phyloP scores from a whole-genome alignment of 495 filamentous ascomycete genomes.

The Sporormia fimetaria region DNA sequence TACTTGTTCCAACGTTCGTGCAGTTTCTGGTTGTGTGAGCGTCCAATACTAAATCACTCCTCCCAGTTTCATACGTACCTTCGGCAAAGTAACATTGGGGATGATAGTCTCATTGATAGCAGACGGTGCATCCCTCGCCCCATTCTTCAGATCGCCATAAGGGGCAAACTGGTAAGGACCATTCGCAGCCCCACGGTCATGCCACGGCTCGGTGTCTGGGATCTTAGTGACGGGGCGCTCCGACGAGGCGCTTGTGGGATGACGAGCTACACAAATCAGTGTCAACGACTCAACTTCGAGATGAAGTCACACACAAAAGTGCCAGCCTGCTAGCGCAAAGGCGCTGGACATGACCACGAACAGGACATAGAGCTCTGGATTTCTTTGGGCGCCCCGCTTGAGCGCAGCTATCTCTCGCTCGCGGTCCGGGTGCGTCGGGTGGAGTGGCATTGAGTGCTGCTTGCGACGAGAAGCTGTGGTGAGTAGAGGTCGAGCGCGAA shows the following conservation, averaged over 20 bases:
- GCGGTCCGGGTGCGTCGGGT: conserved; percentile 12
- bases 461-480: conserved; percentile 6
- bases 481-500: conserved; percentile 14
- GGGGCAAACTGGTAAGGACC: conserved; percentile 90
- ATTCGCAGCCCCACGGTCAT: conserved; percentile 44
- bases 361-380: conserved; percentile 79
- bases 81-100: conserved; percentile 83
- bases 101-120: conserved; percentile 89
- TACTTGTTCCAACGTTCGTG: conserved; percentile 98
- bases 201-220: conserved; percentile 77
- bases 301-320: conserved; percentile 46
- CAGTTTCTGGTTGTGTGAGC: conserved; percentile 45
- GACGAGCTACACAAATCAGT: conserved; percentile 45
- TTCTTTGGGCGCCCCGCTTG: conserved; percentile 56
- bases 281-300: not conserved
- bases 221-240: conserved; percentile 67
- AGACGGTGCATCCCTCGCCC: conserved; percentile 79
- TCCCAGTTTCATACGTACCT: conserved; percentile 30
- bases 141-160: conserved; percentile 63
- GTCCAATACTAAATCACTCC: not conserved
- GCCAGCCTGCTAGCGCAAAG: conserved; percentile 78
- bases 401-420: conserved; percentile 39
- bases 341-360: conserved; percentile 83
- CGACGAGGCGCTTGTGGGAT: conserved; percentile 73
- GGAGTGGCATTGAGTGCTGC: too few relatives aligned